These are phyloP conservation scores for Trichophyton mentagrophytes DNA, from an alignment of 2,329 filamentous ascomycete genomes.

Conservation along the genomic window DNA sequence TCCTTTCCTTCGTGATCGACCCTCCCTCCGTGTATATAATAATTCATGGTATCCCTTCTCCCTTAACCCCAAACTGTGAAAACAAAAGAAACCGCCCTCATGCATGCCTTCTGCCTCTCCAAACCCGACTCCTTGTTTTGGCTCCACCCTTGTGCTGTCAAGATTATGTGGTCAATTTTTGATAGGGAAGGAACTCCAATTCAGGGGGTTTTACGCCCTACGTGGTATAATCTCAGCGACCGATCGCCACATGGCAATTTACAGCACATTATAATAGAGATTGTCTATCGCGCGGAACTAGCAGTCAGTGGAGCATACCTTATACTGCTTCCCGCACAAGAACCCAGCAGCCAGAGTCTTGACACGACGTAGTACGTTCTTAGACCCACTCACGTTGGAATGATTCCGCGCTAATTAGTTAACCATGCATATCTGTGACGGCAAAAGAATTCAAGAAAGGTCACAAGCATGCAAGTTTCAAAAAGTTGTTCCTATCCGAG, in stretches of 20 bases:
- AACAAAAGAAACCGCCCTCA: background rate
- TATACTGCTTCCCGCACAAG: background rate
- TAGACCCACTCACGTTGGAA: background rate
- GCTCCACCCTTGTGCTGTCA: background rate
- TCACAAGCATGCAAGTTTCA: no score
- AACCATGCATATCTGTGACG: no score
- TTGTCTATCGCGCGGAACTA: background rate
- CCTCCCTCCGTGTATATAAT: background rate
- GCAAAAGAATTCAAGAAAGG: background rate
- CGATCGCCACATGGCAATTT: background rate
- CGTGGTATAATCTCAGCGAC: background rate
- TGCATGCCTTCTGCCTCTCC: background rate
- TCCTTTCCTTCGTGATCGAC: background rate
- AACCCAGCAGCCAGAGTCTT: background rate
- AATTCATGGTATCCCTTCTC: background rate
- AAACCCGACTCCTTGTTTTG: background rate
- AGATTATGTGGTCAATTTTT: background rate
- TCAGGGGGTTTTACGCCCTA: background rate
- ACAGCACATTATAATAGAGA: background rate
- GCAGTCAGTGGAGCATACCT: background rate
- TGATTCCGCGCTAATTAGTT: background rate
- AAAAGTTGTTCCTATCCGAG: no score
- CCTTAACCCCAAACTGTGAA: background rate
- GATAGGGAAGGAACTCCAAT: background rate
- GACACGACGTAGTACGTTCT: background rate